Evolutionary conservation across 2,329 filamentous ascomycete species (phyloP).

Genomic region (Colletotrichum noveboracense): DNA sequence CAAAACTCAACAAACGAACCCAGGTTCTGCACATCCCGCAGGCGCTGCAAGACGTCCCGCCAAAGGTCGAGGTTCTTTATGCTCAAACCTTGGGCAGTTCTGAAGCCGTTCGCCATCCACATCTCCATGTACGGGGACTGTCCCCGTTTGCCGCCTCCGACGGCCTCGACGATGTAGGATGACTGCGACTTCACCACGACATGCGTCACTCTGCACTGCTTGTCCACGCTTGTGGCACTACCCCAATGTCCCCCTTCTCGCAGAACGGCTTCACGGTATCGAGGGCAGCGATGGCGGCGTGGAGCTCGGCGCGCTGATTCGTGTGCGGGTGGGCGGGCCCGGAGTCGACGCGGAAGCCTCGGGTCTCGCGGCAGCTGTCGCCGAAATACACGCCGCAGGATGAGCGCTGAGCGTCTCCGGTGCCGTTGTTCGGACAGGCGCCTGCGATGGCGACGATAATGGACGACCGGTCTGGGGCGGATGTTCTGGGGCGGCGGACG

Average conservation of each 20-base stretch:
- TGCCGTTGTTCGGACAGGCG: background rate
- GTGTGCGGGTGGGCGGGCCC: accelerated
- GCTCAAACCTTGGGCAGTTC: accelerated
- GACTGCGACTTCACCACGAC: background rate
- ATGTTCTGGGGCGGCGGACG: background rate
- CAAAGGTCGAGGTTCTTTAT: background rate
- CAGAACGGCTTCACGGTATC: background rate
- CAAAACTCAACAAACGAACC: background rate
- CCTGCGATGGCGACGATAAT: background rate
- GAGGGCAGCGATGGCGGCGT: background rate
- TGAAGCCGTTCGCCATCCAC: background rate
- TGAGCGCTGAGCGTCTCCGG: background rate
- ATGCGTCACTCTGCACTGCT: background rate
- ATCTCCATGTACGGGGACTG: background rate
- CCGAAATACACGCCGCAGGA: background rate
- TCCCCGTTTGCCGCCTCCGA: background rate
- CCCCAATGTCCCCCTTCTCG: background rate
- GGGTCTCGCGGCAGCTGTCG: background rate
- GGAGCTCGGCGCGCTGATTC: background rate
- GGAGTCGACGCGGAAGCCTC: background rate
- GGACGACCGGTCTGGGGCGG: background rate
- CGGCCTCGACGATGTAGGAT: background rate
- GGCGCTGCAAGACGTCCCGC: background rate
- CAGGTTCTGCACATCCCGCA: background rate
- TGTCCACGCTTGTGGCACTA: background rate